Percentiles rank a stretch among this genome's conserved stretches.
phyloP scores from a whole-genome alignment of 1,284 basidiomycete genomes.

The Rhodotorula sp. region DNA sequence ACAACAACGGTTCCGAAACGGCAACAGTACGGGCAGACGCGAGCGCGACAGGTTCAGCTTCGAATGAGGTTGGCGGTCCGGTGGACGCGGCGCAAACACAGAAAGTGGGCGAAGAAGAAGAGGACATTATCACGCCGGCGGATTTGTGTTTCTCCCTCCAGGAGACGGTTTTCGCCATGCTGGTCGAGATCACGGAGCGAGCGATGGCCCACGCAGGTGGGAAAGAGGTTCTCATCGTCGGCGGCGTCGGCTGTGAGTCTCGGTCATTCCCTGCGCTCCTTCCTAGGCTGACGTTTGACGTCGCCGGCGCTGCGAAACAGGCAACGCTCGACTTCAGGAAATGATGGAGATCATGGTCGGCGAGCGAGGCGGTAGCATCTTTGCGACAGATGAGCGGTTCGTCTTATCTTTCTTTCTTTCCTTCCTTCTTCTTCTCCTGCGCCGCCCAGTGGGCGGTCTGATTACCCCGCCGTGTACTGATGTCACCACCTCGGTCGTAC shows the following conservation, averaged over 20 bases:
- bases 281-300: background rate
- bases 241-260: conserved; percentile 92
- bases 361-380: conserved; percentile 85
- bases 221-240: conserved; percentile 94
- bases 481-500: no score
- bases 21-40: background rate
- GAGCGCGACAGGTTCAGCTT: background rate
- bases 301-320: conserved; percentile 52
- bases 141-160: conserved; percentile 97
- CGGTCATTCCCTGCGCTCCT: background rate
- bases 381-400: conserved; percentile 93
- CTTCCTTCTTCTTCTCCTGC: background rate
- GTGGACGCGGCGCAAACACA: conserved; percentile 33
- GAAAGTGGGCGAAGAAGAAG: conserved; percentile 52
- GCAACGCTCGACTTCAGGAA: conserved; percentile 86
- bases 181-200: conserved; percentile 97
- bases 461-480: background rate
- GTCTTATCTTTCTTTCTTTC: conserved; percentile 37
- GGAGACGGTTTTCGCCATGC: conserved; percentile 97
- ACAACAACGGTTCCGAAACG: background rate
- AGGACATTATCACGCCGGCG: conserved; percentile 81
- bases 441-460: background rate
- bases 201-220: conserved; percentile 99
- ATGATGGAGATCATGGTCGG: conserved; percentile 99
- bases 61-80: background rate